Evolutionary conservation across 2,329 filamentous ascomycete species (phyloP), one percentile per base, ranked within the genome.

Genomic region (Arthroderma sp.): DNA sequence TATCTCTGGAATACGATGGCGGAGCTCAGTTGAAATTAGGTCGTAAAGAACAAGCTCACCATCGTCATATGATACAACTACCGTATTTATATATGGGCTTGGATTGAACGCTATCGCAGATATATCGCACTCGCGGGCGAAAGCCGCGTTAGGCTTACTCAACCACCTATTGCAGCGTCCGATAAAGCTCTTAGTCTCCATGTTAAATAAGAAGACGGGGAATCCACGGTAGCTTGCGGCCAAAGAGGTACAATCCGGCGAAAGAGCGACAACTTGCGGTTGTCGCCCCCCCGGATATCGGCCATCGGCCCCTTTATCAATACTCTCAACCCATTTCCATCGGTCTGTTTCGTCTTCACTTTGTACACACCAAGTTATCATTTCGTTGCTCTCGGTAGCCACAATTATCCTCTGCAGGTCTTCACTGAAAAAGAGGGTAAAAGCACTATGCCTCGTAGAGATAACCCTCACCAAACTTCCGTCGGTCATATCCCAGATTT

Each of bases 31-130:
- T 3, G 54, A 53, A n/a, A 6, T 29, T 29, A 55, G 53, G 40
- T 61, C 51, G 39, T 58, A 61, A 4, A 62, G 40, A 22, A 48
- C 49, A 27, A 64, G 57, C 28, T 60, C 54, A 6, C 60, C 59
- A 45, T 63, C 59, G 15, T 54, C 48, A 40, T 64, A 64, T 6
- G 54, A 43, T 4, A 53, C 57, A 5, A 54, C 60, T 15, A 64
- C 55, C 15, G 62, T 51, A n/a, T 38, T 33, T 40, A 58, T 51
- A 37, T 50, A 49, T 1, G 57, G 51, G 40, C 60, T 62, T 2
- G 61, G 58, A 39, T 63, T 64, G 51, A 68, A 62, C 22, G 51
- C 50, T 15, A 66, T 52, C 4, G 53, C 54, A 15, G 50, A 50
- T 29, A 64, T 48, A 5, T 54, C 54, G 42, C 55, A 47, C 38